Evolutionary conservation across 2,329 filamentous ascomycete genomes (phyloP), one percentile per base, ranked within the genome.

Genomic region (Dothideomycetes sp.): DNA sequence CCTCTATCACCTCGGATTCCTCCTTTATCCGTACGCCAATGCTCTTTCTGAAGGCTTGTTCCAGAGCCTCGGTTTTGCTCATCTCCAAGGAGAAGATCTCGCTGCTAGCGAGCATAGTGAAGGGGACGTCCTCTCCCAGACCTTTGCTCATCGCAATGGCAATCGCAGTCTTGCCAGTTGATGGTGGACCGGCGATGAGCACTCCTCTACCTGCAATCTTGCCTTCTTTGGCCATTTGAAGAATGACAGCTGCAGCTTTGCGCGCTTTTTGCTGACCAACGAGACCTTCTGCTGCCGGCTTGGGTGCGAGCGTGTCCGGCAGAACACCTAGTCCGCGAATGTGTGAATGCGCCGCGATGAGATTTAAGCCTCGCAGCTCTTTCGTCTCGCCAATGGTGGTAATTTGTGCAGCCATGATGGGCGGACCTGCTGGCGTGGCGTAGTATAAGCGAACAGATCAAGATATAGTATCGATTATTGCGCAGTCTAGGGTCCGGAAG

Each of bases 81-180:
- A 98, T 96, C 64, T 98, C 91, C 56, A 96, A 76, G 18, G 88
- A 95, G 68, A 95, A 98, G 55, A 98, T 95, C 62, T 98, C 91
- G 43, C 88, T 94, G 11, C 88, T 87, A 32, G 91, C 86, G 47
- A 96, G 80, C 65, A 87, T 88, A 16, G 91, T 98, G 61, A 98
- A 98, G 3, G 91, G 91, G 2, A 95, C 88, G 60, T 98, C 91
- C 36, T 87, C 66, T 34, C 89, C 91, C 38, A 98, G 76, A 19
- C 88, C 94, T 61, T 98, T 91, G 29, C 91, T 83, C 88, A 98
- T 95, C 36, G 88, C 91, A 84, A 95, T 96, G 37, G 91, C 91
- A 52, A 98, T 94, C 35, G 91, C 91, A 1, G 91, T 98, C 70
- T 98, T 98, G 56, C 91, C 91, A 38, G 91, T 98, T 65, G 91